These are phyloP conservation scores for Exophiala sp. DNA, from an alignment of 2,329 filamentous ascomycete species.

Conservation along the genomic window DNA sequence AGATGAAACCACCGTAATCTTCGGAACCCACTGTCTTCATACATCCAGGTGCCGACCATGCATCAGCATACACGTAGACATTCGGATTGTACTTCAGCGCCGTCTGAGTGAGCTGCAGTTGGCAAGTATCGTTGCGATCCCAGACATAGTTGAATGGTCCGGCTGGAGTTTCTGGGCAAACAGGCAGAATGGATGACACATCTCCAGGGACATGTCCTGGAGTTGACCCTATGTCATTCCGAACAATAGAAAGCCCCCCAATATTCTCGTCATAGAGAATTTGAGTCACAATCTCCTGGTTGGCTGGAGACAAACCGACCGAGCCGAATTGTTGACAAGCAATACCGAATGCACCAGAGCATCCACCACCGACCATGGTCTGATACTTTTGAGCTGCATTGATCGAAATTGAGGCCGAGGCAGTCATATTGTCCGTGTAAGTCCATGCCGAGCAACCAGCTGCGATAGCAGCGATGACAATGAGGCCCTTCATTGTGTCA, in stretches of 20 bases:
- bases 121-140: slow-evolving; percentile 48
- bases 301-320: slow-evolving; percentile 24
- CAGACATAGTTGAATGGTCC: slow-evolving; percentile 44
- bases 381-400: slow-evolving; percentile 13
- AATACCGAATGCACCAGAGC: slow-evolving; percentile 15
- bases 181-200: slow-evolving; percentile 40
- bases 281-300: slow-evolving; percentile 13
- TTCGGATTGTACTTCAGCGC: slow-evolving; percentile 37
- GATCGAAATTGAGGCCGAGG: slow-evolving; percentile 10
- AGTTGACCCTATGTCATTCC: slow-evolving; percentile 48
- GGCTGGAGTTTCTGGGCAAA: slow-evolving; percentile 42
- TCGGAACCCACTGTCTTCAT: slow-evolving; percentile 52
- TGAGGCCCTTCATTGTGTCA: slow-evolving; percentile 8
- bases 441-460: slow-evolving; percentile 11
- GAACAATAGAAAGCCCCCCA: slow-evolving; percentile 49
- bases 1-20: slow-evolving; percentile 44
- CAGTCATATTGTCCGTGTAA: slow-evolving; percentile 6
- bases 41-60: slow-evolving; percentile 51
- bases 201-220: slow-evolving; percentile 27
- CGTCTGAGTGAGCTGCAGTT: slow-evolving; percentile 52
- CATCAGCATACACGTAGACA: slow-evolving; percentile 48
- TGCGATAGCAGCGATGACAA: slow-evolving; percentile 3
- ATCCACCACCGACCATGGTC: slow-evolving; percentile 16
- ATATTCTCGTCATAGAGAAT: slow-evolving; percentile 16
- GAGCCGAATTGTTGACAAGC: slow-evolving; percentile 16